Evolutionary conservation across 2,329 filamentous ascomycete genomes (phyloP), one percentile per base, ranked within the genome.

Genomic region (Aspergillus vadensis): DNA sequence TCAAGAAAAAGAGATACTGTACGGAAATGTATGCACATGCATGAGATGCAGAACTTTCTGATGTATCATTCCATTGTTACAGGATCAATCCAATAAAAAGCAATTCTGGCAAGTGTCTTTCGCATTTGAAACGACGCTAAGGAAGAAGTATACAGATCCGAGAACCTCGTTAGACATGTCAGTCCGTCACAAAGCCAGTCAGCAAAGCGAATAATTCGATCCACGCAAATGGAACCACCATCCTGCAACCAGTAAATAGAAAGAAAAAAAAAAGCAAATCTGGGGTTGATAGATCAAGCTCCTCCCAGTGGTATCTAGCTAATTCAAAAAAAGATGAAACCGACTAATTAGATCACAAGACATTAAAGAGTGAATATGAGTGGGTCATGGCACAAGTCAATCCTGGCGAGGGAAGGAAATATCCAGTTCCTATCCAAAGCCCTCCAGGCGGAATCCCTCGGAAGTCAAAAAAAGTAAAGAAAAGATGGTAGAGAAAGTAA

Each of bases 321-420:
- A 57, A 50, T 47, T 30, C 53, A 63, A 60, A 55, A 25, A 49
- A 52, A 47, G 52, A 58, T 48, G 27, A 49, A 60, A 50, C 25
- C 25, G 27, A 58, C 43, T 21, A 30, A 41, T 30, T 51, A 60
- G 65, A 51, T 41, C 17, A 58, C 55, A 27, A 32, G 48, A 58
- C 57, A 59, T 64, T 30, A 67, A 65, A 57, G 68, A 72, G 59
- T 52, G 68, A 69, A 74, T 68, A 69, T 66, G 61, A 69, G 70
- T 72, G 66, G 69, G 71, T 74, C 70, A 62, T 73, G 63, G 63
- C 58, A 60, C 63, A 61, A 47, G 25, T 43, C 25, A 39, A 39
- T 23, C 23, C 47, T 48, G 38, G 32, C 53, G 50, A 25, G 36
- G 49, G 56, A 60, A 68, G 63, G 55, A 51, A 61, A 60, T 39